Percentiles rank a stretch among this genome's conserved stretches.
Evolutionary conservation across 1,284 basidiomycete species (phyloP).

Genomic region (Trametes hirsuta): DNA sequence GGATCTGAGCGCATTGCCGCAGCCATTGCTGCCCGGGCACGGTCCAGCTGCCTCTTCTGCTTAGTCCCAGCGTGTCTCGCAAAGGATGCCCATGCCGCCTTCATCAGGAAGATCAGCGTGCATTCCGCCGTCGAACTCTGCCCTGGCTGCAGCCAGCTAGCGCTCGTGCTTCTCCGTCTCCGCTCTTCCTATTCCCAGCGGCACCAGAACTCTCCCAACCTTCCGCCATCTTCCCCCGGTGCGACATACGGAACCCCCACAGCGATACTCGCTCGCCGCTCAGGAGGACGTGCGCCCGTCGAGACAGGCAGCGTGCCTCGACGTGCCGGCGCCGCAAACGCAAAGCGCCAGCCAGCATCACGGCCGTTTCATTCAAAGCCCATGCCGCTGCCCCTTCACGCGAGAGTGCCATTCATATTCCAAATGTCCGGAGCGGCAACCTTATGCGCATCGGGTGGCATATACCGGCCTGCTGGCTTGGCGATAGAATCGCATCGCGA

Average conservation of each 20-base stretch:
- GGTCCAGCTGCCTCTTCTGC: not conserved
- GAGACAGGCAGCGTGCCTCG: not conserved
- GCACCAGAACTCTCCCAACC: not conserved
- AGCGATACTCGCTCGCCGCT: not conserved
- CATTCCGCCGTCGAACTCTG: not conserved
- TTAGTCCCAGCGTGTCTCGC: not conserved
- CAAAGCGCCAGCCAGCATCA: not conserved
- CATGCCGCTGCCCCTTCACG: not conserved
- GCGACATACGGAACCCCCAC: not conserved
- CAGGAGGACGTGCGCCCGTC: not conserved
- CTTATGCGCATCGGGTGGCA: not conserved
- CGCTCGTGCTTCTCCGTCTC: not conserved
- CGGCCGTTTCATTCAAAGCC: not conserved
- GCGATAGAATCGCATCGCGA: not conserved
- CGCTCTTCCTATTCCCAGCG: not conserved
- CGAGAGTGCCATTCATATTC: not conserved
- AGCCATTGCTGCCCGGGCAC: not conserved
- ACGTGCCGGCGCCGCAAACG: not conserved
- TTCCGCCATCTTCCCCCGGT: not conserved
- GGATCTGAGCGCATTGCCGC: not conserved
- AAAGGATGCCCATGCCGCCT: not conserved
- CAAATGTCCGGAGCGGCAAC: not conserved
- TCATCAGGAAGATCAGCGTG: constrained; percentile 11
- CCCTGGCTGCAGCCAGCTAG: no score
- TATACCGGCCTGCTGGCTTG: not conserved